Base-by-base conservation (phyloP, 2,329 filamentous ascomycete genomes). In the Ascochyta pisi region DNA sequence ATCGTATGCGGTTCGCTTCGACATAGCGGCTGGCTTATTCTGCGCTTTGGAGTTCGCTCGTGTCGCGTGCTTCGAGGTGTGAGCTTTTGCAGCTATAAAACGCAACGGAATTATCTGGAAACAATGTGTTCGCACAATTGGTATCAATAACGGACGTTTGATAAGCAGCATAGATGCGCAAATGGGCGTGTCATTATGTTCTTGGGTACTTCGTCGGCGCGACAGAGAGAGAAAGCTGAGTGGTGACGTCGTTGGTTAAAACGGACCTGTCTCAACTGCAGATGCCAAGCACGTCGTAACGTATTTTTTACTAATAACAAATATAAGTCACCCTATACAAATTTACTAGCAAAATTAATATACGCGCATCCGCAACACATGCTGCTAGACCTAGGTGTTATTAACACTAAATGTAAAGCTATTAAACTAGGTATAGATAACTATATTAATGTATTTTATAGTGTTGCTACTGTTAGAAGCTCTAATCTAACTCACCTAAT, bases 1-100 rank as follows among this genome's bases (percentile, higher is more conserved):
- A 15, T 69, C 58, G 50, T 72, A 72, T 5, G 69, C 60, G 15
- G 64, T 69, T 49, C 70, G 60, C 55, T 74, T 73, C 13, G 70
- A 70, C 65, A 70, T 71, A 19, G 44, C 41, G 24, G 58, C 22
- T 33, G 50, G 45, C 4, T 57, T 58, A 16, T 49, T 46, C 50
- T 50, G 26, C 33, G 45, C 38, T 62, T 57, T 39, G 55, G 47
- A 23, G 23, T 27, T 55, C 52, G 35, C 42, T 37, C 19, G 48
- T 49, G 66, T 62, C 51, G 61, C 52, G 59, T 62, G 54, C 44
- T 50, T 61, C 19, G 50, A 40, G 8, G 39, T n/a, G 45, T 44
- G 45, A 34, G 47, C 50, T 37, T 29, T 41, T 29, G 46, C 35
- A 31, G 48, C 26, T 34, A 48, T 16, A 33, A 39, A 37, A 24